Evolutionary conservation across 441 rosid genomes (phyloP).

Genomic region (Populus trichocarpa): DNA sequence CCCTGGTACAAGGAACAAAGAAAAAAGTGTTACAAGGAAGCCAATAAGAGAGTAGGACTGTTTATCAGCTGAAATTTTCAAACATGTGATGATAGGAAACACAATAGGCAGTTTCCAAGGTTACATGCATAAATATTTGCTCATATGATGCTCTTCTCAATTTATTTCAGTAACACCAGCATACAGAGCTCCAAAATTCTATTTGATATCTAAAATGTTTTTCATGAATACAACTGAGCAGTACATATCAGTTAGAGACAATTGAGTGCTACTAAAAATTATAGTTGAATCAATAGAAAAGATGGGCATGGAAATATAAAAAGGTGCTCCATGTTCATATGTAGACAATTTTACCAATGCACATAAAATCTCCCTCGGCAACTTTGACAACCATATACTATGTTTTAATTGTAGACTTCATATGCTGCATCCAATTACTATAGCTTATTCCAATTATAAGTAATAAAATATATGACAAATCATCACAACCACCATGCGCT

Average conservation of each 20-base stretch:
- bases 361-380: neutral
- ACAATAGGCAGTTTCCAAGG: neutral
- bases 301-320: neutral
- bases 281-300: neutral
- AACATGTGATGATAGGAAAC: neutral
- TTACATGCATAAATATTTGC: neutral
- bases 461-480: neutral
- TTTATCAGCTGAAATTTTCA: neutral
- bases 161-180: neutral
- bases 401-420: neutral
- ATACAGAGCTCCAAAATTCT: neutral
- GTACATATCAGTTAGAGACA: neutral
- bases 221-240: neutral
- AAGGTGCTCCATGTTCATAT: neutral
- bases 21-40: slow-evolving; percentile 4
- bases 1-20: slow-evolving; percentile 45
- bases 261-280: neutral
- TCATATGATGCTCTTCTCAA: neutral
- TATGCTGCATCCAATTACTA: neutral
- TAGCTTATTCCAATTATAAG: neutral
- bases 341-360: neutral
- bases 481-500: neutral
- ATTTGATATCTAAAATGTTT: neutral
- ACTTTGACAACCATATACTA: neutral
- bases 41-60: neutral